These are phyloP conservation scores for Eragrostis tef DNA, from an alignment of 202 grass and related monocot genomes.

Conservation along the genomic window DNA sequence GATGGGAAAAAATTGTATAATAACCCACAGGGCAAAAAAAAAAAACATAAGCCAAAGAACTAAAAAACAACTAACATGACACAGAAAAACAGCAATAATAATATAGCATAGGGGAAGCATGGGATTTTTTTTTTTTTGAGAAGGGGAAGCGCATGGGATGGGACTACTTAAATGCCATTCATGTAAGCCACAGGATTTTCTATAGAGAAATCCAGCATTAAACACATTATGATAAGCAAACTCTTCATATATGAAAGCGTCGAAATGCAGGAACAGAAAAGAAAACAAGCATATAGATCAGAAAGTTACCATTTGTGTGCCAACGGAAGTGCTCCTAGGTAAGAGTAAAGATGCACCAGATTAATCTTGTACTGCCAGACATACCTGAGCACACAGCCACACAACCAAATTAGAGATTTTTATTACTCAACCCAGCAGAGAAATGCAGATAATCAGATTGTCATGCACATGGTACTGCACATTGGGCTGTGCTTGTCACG, in stretches of 20 bases:
- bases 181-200: neutral
- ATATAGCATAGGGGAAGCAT: neutral
- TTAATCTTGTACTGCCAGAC: conserved; percentile 87
- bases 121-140: too few relatives aligned
- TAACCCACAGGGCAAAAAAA: neutral
- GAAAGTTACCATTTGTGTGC: conserved; percentile 79
- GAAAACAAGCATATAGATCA: conserved; percentile 28
- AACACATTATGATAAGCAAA: neutral
- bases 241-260: neutral
- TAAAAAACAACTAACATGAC: neutral
- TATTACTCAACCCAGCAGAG: conserved; percentile 23
- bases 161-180: neutral
- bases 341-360: conserved; percentile 88
- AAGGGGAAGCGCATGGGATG: neutral
- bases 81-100: neutral
- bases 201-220: conserved; percentile 7
- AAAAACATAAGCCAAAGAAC: neutral
- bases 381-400: conserved; percentile 56
- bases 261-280: conserved; percentile 20
- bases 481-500: neutral
- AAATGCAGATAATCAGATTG: conserved; percentile 34
- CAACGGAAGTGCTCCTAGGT: conserved; percentile 73
- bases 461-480: conserved; percentile 3
- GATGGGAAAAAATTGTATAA: neutral
- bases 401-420: conserved; percentile 38